Evolutionary conservation across 148 eudicot genomes (phyloP).

Genomic region (Rhododendron mucronatum): DNA sequence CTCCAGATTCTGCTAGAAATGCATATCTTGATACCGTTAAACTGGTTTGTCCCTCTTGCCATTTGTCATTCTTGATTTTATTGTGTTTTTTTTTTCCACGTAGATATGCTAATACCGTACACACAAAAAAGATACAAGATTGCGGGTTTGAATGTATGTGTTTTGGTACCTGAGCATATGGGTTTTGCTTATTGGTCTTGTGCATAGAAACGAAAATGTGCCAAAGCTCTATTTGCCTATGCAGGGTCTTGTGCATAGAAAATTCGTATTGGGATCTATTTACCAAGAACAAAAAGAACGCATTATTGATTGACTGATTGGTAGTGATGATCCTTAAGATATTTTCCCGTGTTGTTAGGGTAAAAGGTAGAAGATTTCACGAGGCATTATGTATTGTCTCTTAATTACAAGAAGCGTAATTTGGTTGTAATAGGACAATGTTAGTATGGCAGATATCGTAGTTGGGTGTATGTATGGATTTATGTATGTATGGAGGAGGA

Average conservation of each 20-base stretch:
- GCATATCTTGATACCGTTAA: conserved; percentile 44
- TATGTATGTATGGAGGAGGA: background rate
- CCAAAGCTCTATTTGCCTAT: too few relatives aligned
- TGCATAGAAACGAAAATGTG: background rate
- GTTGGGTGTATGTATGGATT: background rate
- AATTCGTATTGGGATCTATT: background rate
- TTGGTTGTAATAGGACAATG: background rate
- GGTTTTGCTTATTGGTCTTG: background rate
- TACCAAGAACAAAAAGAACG: background rate
- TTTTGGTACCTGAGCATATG: background rate
- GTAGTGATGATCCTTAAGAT: background rate
- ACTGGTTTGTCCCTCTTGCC: conserved; percentile 21
- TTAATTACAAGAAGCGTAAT: background rate
- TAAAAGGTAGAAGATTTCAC: background rate
- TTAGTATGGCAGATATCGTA: background rate
- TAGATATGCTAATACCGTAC: background rate
- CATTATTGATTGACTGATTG: background rate
- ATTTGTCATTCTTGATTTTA: background rate
- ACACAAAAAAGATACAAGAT: background rate
- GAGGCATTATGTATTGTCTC: background rate
- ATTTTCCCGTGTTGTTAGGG: background rate
- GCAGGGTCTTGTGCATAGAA: too few relatives aligned
- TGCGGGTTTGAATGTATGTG: background rate
- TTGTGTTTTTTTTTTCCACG: background rate
- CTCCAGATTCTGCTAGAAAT: conserved; percentile 25